These are phyloP conservation scores for Phlyctochytrium planicorne DNA, from an alignment of 192 early-diverging fungal genomes.

Conservation along the genomic window DNA sequence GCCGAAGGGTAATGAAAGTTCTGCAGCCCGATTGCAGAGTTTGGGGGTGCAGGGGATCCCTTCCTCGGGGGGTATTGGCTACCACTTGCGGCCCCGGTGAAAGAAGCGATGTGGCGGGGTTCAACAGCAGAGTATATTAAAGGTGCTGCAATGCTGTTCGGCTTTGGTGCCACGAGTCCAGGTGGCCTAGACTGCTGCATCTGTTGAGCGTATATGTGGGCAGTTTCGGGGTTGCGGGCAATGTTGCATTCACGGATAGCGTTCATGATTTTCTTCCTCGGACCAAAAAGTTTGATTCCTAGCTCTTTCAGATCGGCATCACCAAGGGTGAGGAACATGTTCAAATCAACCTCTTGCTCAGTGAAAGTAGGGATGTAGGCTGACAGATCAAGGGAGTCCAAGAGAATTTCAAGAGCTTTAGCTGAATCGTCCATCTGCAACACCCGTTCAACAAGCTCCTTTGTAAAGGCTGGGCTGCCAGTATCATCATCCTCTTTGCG, in stretches of 20 bases:
- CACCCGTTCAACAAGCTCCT: constrained; percentile 31
- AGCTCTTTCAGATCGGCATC: constrained; percentile 50
- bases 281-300: constrained; percentile 52
- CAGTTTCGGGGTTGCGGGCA: neutral
- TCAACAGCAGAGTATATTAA: neutral
- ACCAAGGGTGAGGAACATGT: constrained; percentile 39
- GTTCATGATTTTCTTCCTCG: constrained; percentile 45
- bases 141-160: neutral
- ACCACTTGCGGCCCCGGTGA: neutral
- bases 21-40: neutral
- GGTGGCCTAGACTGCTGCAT: neutral
- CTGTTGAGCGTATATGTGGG: neutral
- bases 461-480: constrained; percentile 15
- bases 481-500: constrained; percentile 13
- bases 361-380: constrained; percentile 42
- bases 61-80: neutral
- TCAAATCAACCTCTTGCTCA: constrained; percentile 53
- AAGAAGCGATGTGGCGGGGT: neutral
- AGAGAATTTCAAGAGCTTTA: constrained; percentile 28
- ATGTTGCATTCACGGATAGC: constrained; percentile 43
- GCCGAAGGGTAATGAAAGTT: neutral
- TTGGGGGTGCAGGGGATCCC: neutral
- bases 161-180: neutral
- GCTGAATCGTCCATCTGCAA: constrained; percentile 29
- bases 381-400: constrained; percentile 40